phyloP scores from a whole-genome alignment of 495 filamentous ascomycete genomes.

The Oleoguttula mirabilis region DNA sequence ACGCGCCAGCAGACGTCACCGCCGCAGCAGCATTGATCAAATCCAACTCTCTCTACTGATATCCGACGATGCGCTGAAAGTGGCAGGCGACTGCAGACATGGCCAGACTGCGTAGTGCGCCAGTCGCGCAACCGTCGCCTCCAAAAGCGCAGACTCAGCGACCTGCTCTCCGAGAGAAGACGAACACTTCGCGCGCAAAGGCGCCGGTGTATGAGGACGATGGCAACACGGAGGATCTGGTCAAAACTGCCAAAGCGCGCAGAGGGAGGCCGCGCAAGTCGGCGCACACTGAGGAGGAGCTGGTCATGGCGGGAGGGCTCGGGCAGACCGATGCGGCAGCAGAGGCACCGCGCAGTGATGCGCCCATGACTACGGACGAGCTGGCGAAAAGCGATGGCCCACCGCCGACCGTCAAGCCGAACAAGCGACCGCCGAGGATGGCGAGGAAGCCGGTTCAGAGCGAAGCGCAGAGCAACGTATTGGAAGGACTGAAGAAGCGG shows the following conservation, averaged over 20 bases:
- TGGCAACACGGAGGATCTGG: slow-evolving; percentile 9
- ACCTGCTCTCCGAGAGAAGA: slow-evolving; percentile 16
- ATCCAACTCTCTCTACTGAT: too few species aligned
- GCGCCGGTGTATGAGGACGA: slow-evolving; percentile 9
- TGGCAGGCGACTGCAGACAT: too few species aligned
- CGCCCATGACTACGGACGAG: slow-evolving; percentile 6
- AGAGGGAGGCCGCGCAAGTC: slow-evolving; percentile 7
- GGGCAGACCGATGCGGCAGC: background rate
- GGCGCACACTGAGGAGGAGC: slow-evolving; percentile 1
- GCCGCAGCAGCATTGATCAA: too few species aligned
- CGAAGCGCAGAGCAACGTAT: slow-evolving; percentile 7
- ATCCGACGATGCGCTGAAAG: too few species aligned
- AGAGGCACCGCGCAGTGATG: background rate
- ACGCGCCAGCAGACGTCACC: too few species aligned
- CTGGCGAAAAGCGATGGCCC: slow-evolving; percentile 9
- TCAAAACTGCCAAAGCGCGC: slow-evolving; percentile 7
- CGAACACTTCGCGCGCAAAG: slow-evolving; percentile 15
- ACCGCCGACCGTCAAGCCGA: slow-evolving; percentile 2
- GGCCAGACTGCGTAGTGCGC: slow-evolving; percentile 15
- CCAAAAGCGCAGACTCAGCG: slow-evolving; percentile 2
- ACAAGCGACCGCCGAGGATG: slow-evolving; percentile 7
- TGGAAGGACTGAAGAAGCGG: slow-evolving; percentile 9
- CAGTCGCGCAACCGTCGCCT: background rate
- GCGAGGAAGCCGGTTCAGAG: slow-evolving; percentile 8
- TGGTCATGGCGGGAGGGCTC: slow-evolving; percentile 15